Evolutionary conservation across 768 basidiomycete genomes (phyloP).

Genomic region (Thelephora aurantiotincta): DNA sequence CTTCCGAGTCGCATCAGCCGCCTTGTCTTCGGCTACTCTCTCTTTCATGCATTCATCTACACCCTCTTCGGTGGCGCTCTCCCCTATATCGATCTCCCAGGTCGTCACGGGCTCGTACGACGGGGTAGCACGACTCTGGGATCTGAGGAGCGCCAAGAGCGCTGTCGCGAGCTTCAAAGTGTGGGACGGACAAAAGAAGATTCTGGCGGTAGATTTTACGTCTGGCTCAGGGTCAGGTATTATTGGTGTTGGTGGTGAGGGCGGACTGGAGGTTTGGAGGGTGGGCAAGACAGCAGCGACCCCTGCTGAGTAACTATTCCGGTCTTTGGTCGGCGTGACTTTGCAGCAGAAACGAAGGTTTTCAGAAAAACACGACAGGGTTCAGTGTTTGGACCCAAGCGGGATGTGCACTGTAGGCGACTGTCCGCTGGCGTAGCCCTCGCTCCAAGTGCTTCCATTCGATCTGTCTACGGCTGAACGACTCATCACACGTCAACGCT

Average conservation of each 20-base stretch:
- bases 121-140: slow-evolving; percentile 67
- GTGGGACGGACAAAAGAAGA: slow-evolving; percentile 42
- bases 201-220: slow-evolving; percentile 33
- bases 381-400: too few species aligned
- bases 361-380: too few species aligned
- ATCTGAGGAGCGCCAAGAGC: slow-evolving; percentile 52
- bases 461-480: too few species aligned
- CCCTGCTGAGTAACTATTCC: too few species aligned
- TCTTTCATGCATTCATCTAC: slow-evolving; percentile 48
- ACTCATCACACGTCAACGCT: too few species aligned
- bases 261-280: slow-evolving; percentile 52
- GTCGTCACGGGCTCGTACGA: slow-evolving; percentile 67
- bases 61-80: slow-evolving; percentile 41
- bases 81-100: slow-evolving; percentile 26
- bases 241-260: slow-evolving; percentile 48
- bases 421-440: too few species aligned
- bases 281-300: slow-evolving; percentile 19
- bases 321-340: too few species aligned
- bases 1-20: slow-evolving; percentile 29
- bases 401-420: too few species aligned
- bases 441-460: too few species aligned
- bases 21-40: slow-evolving; percentile 21
- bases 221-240: slow-evolving; percentile 28
- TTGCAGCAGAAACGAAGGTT: too few species aligned
- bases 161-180: slow-evolving; percentile 51